Evolutionary conservation across 257 asterid species (phyloP).

Genomic region (Fraxinus quadrangulata): DNA sequence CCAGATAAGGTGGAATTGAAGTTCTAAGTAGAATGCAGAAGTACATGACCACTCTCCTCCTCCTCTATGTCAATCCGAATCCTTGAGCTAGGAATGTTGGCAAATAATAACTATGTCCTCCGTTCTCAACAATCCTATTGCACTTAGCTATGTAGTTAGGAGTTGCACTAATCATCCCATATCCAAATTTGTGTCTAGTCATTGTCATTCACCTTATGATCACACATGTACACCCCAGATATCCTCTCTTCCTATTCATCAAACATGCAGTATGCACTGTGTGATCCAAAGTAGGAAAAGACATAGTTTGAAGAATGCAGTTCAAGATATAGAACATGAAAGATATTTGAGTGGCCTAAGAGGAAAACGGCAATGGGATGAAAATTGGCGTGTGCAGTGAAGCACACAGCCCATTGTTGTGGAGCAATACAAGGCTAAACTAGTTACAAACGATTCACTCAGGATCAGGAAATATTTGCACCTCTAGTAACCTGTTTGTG

Average conservation of each 20-base stretch:
- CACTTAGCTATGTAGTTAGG: no score
- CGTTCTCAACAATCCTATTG: background rate
- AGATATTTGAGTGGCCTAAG: background rate
- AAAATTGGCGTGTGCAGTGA: background rate
- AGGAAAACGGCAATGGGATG: background rate
- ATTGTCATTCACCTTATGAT: background rate
- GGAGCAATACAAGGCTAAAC: background rate
- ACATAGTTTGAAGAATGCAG: background rate
- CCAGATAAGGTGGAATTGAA: background rate
- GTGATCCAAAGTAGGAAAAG: background rate
- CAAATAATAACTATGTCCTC: background rate
- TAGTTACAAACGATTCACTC: background rate
- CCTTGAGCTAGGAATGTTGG: background rate
- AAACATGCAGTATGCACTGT: background rate
- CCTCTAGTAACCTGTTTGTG: background rate
- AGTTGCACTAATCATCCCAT: background rate
- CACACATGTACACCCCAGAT: background rate
- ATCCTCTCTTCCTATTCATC: background rate
- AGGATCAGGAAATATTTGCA: background rate
- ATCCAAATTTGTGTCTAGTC: background rate
- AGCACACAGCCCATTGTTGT: background rate
- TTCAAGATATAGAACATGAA: background rate
- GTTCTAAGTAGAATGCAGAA: background rate
- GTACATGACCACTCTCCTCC: background rate
- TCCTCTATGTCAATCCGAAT: background rate